Evolutionary conservation across 2,329 filamentous ascomycete species (phyloP), one percentile per base, ranked within the genome.

Genomic region (Colletotrichum truncatum): DNA sequence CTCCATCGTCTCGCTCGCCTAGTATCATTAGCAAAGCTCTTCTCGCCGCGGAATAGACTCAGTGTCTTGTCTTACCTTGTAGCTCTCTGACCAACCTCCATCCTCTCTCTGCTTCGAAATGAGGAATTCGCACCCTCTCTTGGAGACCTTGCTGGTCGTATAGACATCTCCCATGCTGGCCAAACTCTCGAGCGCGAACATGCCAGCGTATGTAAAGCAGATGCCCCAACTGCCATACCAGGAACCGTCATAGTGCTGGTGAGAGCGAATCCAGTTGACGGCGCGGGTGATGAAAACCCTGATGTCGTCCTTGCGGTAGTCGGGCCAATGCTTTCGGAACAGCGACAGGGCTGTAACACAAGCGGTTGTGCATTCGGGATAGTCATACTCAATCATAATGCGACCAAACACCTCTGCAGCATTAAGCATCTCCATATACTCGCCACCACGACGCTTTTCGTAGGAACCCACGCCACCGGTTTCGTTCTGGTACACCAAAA

Each of bases 151-250:
- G 71, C 91, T 94, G 67, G 89, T 97, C 30, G 81, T 81, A 70
- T 96, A 97, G 3, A 85, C 92, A 79, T 98, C 94, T 6, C 94
- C 94, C 4, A 93, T 88, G 48, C 89, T 91, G 6, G 89, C 86
- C 70, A 99, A 84, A 68, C 92, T 93, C 76, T 98, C 95, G 1
- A 98, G 84, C 0, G 94, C 94, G 80, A 99, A 99, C 94, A 98
- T 97, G 68, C 89, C 92, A 1, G 94, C 96, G 75, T 99, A 99
- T 0, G 94, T 98, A 78, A 97, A 99, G 81, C 96, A 99, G 72
- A 99, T 97, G 55, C 93, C 96, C 96, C 96, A 99, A 74, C 89
- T 94, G 46, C 96, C 96, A 75, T 99, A 98, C 96, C 96, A 99
- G 66, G 91, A 92, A n/a, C 96, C 96, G 71, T 98, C 93, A 0